Base-by-base conservation (phyloP, 441 rosid genomes). In the Pelargonium myrrhifolium region DNA sequence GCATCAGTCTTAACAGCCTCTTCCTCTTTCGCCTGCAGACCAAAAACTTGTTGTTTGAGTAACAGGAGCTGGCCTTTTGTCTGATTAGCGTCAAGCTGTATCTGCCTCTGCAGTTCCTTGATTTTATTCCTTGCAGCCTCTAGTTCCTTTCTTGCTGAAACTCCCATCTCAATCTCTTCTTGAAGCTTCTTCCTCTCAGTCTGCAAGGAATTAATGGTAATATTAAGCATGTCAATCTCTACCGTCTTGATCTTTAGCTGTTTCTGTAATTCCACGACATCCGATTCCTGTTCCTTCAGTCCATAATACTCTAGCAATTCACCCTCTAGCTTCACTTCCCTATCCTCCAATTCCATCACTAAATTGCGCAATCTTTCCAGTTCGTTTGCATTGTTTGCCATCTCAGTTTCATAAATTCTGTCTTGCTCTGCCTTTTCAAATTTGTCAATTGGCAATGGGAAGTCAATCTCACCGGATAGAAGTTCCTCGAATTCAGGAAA, bases 311-410 rank as follows among this genome's bases (percentile, higher is more conserved):
- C 97, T 0, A 93, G 96, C 74, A 93, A 74, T 65, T 93, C 94
- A 0, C 90, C 97, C 83, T 89, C 97, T 35, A 93, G 97, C 77
- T 89, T 93, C 75, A 81, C 89, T 81, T 93, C 97, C 78, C 97
- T 84, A 71, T 90, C 99, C 78, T 88, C 96, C 72, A 90, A 73
- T 75, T 93, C 96, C 67, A 77, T 82, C n/a, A 88, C 99, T 65
- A 90, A 82, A 24, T 78, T 64, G 37, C 86, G 86, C 69, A 90
- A 78, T 79, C 86, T 73, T 71, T 89, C 90, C 4, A 93, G 80
- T 75, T 93, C 97, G 71, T 79, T 80, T 3, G 77, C 89, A 62
- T 89, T 85, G 72, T 81, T 83, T 63, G 86, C 92, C 87, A 90
- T 90, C 81, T 83, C 95, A 17, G 65, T 79, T 70, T 89, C 89